These are phyloP conservation scores for Avena atlantica DNA, from an alignment of 176 grass and related monocot species.

Conservation along the genomic window DNA sequence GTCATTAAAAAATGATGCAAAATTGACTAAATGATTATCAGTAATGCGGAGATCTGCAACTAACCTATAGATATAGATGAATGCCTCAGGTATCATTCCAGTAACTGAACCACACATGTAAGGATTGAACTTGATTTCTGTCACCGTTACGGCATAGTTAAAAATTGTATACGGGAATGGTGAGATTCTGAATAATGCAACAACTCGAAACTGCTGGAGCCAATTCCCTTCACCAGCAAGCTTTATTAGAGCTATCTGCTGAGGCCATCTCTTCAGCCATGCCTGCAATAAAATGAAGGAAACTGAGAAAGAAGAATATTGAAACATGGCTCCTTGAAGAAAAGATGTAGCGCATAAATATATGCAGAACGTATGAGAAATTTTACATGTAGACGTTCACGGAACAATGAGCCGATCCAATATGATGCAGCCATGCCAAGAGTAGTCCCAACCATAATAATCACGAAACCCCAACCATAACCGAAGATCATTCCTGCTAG, in stretches of 20 bases:
- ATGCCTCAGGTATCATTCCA: constrained; percentile 96
- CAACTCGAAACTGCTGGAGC: constrained; percentile 92
- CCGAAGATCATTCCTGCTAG: constrained; percentile 98
- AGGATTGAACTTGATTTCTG: constrained; percentile 86
- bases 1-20: not conserved
- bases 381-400: constrained; percentile 76
- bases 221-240: constrained; percentile 88
- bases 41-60: constrained; percentile 11
- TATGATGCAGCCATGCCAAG: constrained; percentile 93
- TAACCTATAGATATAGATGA: constrained; percentile 97
- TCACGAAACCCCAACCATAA: constrained; percentile 95
- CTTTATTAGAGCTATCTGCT: constrained; percentile 84
- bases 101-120: constrained; percentile 87
- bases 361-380: constrained; percentile 8
- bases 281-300: constrained; percentile 46
- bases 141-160: constrained; percentile 90
- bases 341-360: constrained; percentile 16
- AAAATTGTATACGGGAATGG: constrained; percentile 97
- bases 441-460: constrained; percentile 95
- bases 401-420: constrained; percentile 89
- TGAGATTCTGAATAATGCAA: constrained; percentile 88
- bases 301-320: not conserved
- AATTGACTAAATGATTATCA: not conserved
- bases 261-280: constrained; percentile 94
- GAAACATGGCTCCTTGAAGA: not conserved